Percentiles rank a stretch among this genome's conserved stretches.
Evolutionary conservation across 192 early-diverging fungal species (phyloP).

Genomic region (Coemansia asiatica): DNA sequence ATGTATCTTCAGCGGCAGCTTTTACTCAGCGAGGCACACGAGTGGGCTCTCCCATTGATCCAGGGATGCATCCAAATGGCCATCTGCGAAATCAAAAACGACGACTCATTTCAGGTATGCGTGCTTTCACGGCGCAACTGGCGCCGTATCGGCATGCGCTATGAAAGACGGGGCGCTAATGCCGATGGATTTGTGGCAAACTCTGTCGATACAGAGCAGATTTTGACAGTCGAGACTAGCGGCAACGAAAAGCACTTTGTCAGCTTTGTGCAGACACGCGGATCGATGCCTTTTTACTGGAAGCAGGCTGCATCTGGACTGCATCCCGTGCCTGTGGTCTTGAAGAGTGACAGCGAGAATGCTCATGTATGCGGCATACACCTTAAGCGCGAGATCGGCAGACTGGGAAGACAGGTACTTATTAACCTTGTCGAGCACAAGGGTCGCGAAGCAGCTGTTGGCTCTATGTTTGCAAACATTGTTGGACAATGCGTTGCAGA

Average conservation of each 20-base stretch:
- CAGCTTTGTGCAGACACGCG: conserved; percentile 89
- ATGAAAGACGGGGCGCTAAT: conserved; percentile 88
- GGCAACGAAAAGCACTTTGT: conserved; percentile 55
- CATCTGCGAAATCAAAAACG: conserved; percentile 59
- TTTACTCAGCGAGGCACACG: conserved; percentile 5
- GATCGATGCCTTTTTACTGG: conserved; percentile 83
- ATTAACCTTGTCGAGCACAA: conserved; percentile 68
- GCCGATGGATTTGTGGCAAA: conserved; percentile 85
- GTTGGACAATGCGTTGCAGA: conserved; percentile 50
- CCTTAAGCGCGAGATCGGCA: conserved; percentile 53
- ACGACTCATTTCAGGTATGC: conserved; percentile 63
- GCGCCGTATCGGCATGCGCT: conserved; percentile 69
- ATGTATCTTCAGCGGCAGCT: conserved; percentile 28
- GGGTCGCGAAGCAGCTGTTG: conserved; percentile 68
- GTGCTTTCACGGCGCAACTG: conserved; percentile 68
- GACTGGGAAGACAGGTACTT: conserved; percentile 60
- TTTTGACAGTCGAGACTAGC: conserved; percentile 60
- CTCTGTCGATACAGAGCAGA: conserved; percentile 96
- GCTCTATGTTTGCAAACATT: conserved; percentile 59
- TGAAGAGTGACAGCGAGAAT: conserved; percentile 59
- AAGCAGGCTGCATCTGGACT: conserved; percentile 69
- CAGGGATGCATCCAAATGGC: conserved; percentile 71
- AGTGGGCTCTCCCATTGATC: conserved; percentile 58
- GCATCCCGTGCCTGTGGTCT: conserved; percentile 65
- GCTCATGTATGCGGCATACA: conserved; percentile 57